Conservation (phyloP, 768 basidiomycete species). For the Lepiota venenata region DNA sequence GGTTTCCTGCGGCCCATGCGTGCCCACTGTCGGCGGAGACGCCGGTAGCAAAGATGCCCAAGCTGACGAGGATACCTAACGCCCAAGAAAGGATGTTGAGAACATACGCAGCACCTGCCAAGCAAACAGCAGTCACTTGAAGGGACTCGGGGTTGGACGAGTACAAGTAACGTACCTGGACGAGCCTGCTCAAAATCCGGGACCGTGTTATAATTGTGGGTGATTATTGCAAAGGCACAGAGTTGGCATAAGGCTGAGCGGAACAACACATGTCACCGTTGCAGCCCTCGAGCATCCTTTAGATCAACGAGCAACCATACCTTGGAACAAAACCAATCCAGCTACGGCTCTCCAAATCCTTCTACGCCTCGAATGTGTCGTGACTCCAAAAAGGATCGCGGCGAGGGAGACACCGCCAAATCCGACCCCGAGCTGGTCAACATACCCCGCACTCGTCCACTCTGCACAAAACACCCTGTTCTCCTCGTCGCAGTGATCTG, state of each 20-base stretch:
- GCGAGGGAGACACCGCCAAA: slow-evolving; percentile 57
- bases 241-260: slow-evolving; percentile 55
- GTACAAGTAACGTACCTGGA: slow-evolving; percentile 42
- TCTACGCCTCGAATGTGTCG: slow-evolving; percentile 67
- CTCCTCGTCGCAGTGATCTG: slow-evolving; percentile 46
- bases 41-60: slow-evolving; percentile 60
- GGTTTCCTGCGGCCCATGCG: slow-evolving; percentile 75
- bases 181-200: slow-evolving; percentile 54
- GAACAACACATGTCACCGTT: neutral
- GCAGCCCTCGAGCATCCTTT: neutral
- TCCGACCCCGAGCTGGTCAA: slow-evolving; percentile 60
- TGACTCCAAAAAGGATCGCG: slow-evolving; percentile 64
- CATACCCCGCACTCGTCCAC: slow-evolving; percentile 71
- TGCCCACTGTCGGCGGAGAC: slow-evolving; percentile 58
- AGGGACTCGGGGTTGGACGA: neutral
- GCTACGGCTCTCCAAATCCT: slow-evolving; percentile 78
- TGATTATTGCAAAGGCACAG: slow-evolving; percentile 58
- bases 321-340: slow-evolving; percentile 57
- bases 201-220: slow-evolving; percentile 51
- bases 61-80: slow-evolving; percentile 44
- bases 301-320: slow-evolving; percentile 28
- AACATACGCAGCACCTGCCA: slow-evolving; percentile 55
- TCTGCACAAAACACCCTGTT: slow-evolving; percentile 57
- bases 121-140: neutral
- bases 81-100: slow-evolving; percentile 63